These are phyloP conservation scores for Verticillium alfalfae DNA, from an alignment of 2,329 filamentous ascomycete species.

Conservation along the genomic window DNA sequence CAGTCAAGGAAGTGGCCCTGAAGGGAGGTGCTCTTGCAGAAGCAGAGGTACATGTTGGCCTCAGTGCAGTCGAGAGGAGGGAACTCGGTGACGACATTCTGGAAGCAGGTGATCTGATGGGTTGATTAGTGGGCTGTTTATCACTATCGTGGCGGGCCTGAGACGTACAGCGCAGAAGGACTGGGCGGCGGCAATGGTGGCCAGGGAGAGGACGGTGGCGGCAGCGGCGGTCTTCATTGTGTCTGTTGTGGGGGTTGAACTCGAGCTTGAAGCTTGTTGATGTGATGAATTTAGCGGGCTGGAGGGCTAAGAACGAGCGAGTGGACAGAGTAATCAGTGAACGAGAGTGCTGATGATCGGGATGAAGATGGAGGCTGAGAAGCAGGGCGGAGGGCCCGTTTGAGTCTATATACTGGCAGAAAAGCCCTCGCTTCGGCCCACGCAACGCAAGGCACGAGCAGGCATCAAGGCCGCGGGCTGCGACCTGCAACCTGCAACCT, in stretches of 20 bases:
- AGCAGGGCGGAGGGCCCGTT: neutral
- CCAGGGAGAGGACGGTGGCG: slow-evolving; percentile 6
- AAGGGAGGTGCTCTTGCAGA: slow-evolving; percentile 17
- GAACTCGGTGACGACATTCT: slow-evolving; percentile 17
- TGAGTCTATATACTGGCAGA: neutral
- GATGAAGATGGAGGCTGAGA: neutral
- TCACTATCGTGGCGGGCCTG: neutral
- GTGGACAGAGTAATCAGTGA: neutral
- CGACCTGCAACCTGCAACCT: neutral
- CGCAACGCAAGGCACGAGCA: neutral
- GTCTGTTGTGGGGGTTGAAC: neutral
- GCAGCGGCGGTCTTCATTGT: neutral
- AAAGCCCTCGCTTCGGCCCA: neutral
- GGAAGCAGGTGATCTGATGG: slow-evolving; percentile 16
- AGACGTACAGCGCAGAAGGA: slow-evolving; percentile 10
- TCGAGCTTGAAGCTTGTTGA: neutral
- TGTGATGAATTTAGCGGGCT: neutral
- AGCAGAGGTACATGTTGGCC: slow-evolving; percentile 22
- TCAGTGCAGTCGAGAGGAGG: slow-evolving; percentile 21
- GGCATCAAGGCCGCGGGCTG: neutral
- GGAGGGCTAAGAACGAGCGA: neutral
- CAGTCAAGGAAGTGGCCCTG: slow-evolving; percentile 19
- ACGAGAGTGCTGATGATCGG: neutral
- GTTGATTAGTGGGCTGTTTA: neutral
- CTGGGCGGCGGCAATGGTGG: slow-evolving; percentile 7